Base-by-base conservation (phyloP, 306 rosid species). In the Trifolium fragiferum region DNA sequence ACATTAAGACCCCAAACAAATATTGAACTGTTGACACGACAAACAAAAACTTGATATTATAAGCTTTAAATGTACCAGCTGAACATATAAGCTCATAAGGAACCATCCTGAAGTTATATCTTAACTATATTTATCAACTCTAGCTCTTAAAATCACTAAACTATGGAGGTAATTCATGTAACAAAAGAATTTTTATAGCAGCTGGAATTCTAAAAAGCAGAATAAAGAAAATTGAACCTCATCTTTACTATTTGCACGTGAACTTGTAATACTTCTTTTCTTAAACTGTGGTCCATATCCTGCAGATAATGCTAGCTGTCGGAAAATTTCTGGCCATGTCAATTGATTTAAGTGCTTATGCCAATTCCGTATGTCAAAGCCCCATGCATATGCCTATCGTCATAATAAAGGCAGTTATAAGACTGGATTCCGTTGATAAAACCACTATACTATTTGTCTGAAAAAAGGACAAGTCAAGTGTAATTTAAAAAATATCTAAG, bases 321-420 rank as follows among this genome's bases (percentile, higher is more conserved):
- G 86, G 72, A 94, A 85, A 80, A 94, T 86, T 86, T 94, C 98
- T 64, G 97, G 96, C 98, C 98, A 94, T 33, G 98, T 91, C 79
- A 89, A 80, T 44, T 86, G 91, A 82, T 90, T 91, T 79, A 94
- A 83, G 86, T 91, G 97, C 84, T 78, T 82, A 76, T 91, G 96
- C 98, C 98, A 94, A 81, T 90, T 91, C 47, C 95, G 81, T 73
- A 91, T 91, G 84, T 94, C 97, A 87, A 91, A 91, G 55, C 98
- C 98, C 98, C 98, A 94, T 12, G 96, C 87, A 74, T 92, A 90
- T 23, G 98, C 98, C 98, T 92, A 63, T 84, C 67, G 74, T 16
- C 59, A 70, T 11, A 69, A 63, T 70, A 67, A 74, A 5, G 40
- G 23, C 8, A 78, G 73, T 43, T 19, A 65, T 44, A 78, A 16